Evolutionary conservation across 2,329 filamentous ascomycete genomes (phyloP), one percentile per base, ranked within the genome.

Genomic region (Tolypocladium nubicola): DNA sequence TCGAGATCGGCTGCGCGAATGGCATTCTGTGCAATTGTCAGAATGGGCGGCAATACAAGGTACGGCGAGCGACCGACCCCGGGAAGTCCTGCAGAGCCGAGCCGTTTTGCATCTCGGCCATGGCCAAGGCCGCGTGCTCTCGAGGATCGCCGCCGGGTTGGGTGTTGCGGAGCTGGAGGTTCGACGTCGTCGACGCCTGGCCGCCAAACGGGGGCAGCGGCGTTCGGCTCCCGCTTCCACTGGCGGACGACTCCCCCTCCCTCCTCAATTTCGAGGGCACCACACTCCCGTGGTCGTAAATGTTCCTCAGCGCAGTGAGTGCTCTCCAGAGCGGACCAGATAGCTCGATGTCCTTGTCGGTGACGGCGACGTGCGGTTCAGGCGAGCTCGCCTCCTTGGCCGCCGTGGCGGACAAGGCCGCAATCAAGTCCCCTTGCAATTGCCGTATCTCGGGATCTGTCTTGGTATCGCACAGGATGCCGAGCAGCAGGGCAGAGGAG

Each of bases 41-140:
- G 58, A 9, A 37, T 19, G 11, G 19, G 30, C n/a, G 13, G 10
- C 26, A 53, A n/a, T 2, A 21, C n/a, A 37, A 7, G n/a, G 13
- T 41, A 10, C 11, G 11, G 39, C 10, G 6, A 33, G 4, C 4
- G 10, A 19, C 21, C 3, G n/a, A 74, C 75, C 69, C 70, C 35
- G 74, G 61, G 61, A 78, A 78, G 21, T 81, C 79, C 39, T 73
- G 69, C 14, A 80, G 64, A 0, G 71, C 69, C 38, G 73, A 75
- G 11, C 81, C 81, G 64, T 83, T 82, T 66, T 86, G 83, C 74
- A 87, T 77, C 66, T 84, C 82, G 1, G 84, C 79, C 83, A 86
- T 86, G 53, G 83, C 81, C 45, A 86, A 68, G 1, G 84, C 83
- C 0, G 83, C 83, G 62, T 85, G 80, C 60, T 84, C 80, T 53